Evolutionary conservation across 805 yeast genomes (phyloP).

Genomic region (Yarrowia divulgata): DNA sequence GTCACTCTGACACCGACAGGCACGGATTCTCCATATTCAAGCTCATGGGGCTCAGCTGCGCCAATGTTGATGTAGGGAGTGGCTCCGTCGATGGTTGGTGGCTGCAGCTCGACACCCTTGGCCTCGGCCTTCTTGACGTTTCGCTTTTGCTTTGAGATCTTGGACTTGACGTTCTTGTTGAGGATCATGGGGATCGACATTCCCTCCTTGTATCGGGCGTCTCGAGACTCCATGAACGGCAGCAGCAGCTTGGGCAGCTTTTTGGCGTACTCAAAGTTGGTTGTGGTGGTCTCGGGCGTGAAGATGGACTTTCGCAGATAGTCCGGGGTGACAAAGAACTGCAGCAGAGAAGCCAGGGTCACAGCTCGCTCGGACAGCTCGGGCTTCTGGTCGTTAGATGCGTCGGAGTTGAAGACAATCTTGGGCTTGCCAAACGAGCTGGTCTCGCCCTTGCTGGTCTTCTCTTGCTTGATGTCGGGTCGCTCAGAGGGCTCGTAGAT

Average conservation of each 20-base stretch:
- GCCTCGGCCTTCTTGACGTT: slow-evolving; percentile 54
- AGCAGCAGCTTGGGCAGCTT: slow-evolving; percentile 74
- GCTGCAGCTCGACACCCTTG: slow-evolving; percentile 59
- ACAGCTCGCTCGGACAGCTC: slow-evolving; percentile 52
- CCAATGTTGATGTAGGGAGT: slow-evolving; percentile 86
- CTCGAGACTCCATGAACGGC: slow-evolving; percentile 68
- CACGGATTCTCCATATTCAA: slow-evolving; percentile 61
- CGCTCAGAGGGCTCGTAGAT: slow-evolving; percentile 61
- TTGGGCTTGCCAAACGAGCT: slow-evolving; percentile 49
- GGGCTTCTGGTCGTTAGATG: slow-evolving; percentile 42
- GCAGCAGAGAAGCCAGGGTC: slow-evolving; percentile 72
- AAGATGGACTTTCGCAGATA: slow-evolving; percentile 74
- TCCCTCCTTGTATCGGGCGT: slow-evolving; percentile 69
- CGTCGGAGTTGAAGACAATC: slow-evolving; percentile 41
- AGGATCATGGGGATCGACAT: slow-evolving; percentile 53
- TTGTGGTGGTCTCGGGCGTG: slow-evolving; percentile 51
- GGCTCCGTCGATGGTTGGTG: slow-evolving; percentile 47
- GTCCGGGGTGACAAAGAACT: slow-evolving; percentile 84
- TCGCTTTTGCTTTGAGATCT: slow-evolving; percentile 45
- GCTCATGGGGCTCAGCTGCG: slow-evolving; percentile 61
- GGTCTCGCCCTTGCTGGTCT: slow-evolving; percentile 44
- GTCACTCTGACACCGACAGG: slow-evolving; percentile 85
- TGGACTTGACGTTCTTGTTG: slow-evolving; percentile 38
- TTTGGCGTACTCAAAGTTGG: slow-evolving; percentile 66
- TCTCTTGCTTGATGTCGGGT: slow-evolving; percentile 35